Evolutionary conservation across 2,329 filamentous ascomycete species (phyloP).

Genomic region (Fusarium circinatum): DNA sequence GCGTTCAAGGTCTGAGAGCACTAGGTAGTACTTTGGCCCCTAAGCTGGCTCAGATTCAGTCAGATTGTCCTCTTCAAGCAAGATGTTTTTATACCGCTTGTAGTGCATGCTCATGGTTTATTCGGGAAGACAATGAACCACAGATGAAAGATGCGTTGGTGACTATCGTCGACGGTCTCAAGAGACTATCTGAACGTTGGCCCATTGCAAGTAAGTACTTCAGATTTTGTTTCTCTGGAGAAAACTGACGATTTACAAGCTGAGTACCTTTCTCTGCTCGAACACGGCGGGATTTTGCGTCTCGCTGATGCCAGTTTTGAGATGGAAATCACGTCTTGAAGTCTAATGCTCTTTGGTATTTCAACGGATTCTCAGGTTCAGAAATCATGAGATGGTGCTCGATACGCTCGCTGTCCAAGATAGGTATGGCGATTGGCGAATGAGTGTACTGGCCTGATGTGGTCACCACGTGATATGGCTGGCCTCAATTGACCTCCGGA

Average conservation of each 20-base stretch:
- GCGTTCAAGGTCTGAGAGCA: neutral
- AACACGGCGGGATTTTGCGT: neutral
- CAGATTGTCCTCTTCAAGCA: neutral
- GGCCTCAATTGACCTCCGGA: neutral
- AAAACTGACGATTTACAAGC: neutral
- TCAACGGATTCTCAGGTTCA: neutral
- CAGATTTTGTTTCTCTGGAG: neutral
- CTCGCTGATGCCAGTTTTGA: neutral
- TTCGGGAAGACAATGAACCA: conserved; percentile 6
- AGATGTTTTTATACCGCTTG: conserved; percentile 1
- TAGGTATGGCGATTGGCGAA: neutral
- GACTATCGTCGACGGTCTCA: neutral
- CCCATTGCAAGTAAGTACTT: neutral
- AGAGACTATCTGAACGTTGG: neutral
- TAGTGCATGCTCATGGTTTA: conserved; percentile 10
- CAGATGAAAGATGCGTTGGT: conserved; percentile 1
- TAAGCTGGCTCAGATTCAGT: neutral
- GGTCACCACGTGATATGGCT: neutral
- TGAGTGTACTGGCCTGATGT: neutral
- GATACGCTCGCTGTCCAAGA: neutral
- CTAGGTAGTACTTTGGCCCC: neutral
- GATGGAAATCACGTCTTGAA: neutral
- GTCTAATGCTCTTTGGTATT: neutral
- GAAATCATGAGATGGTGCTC: neutral
- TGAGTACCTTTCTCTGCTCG: conserved; percentile 1